Base-by-base conservation (phyloP, 176 grass and related monocot species). In the Cenchrus fungigraminus region DNA sequence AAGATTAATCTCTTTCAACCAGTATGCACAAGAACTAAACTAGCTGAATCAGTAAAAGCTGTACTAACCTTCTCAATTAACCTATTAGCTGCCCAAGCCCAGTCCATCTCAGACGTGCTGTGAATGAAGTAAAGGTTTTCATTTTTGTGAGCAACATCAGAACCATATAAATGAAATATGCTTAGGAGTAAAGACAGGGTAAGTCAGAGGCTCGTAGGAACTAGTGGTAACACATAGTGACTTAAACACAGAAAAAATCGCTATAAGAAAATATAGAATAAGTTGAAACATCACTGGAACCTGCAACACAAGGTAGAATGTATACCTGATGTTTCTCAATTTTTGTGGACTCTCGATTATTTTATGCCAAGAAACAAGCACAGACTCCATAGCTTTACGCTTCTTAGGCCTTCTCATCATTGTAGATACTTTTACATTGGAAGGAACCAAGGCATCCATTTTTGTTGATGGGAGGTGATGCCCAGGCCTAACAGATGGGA, bases 41-140 rank as follows among this genome's bases (percentile, higher is more conserved):
- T 58, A 86, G 19, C 40, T 65, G 57, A 71, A 62, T 79, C 11
- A 79, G 32, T 84, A 25, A 83, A 83, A 66, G 25, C n/a, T 46
- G 64, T 79, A 86, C 45, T 63, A 74, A 98, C 95, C 96, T 98
- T 98, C 84, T 98, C 93, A 43, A 90, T 88, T 89, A 98, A 85
- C 84, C 96, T 90, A 87, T 92, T 94, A 74, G 89, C 82, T 90
- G 91, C 84, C 73, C 87, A 92, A 87, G 93, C 91, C 96, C 96
- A 98, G 65, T 92, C 89, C 77, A 92, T 73, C 74, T 95, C 96
- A 4, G 25, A 82, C 43, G 86, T 70, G 76, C 96, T 98, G 91
- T 77, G 76, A 83, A 80, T 62, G 52, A 88, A 87, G 73, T 78
- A 47, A 78, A 85, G 59, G 50, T 61, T 64, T 67, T 85, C 65